Evolutionary conservation across 2,329 filamentous ascomycete genomes (phyloP), one percentile per base, ranked within the genome.

Genomic region (Paramyrothecium roridum): DNA sequence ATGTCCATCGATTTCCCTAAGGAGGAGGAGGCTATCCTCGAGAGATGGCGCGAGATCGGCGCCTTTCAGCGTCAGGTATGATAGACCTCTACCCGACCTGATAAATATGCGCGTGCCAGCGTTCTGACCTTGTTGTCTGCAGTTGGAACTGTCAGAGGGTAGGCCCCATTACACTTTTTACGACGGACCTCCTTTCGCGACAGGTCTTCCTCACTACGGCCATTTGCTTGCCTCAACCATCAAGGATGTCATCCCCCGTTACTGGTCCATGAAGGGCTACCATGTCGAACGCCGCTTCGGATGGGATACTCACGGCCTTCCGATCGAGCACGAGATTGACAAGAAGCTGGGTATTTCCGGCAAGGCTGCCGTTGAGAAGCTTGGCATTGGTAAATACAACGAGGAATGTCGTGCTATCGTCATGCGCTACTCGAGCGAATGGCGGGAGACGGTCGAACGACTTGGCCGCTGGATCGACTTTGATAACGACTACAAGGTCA

Each of bases 381-480:
- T 96, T 63, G 93, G 93, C 51, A 86, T 97, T 62, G 89, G 83
- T 61, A 89, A 89, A 66, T 98, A 97, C 78, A 98, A 98, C 70
- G 87, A 84, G 59, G 90, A 96, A 76, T 98, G 93, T 73, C 84
- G 89, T 58, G 86, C 91, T 59, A 96, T 97, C 71, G 93, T 97
- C 63, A 96, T 97, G 91, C 85, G 90, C 66, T 97, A 89, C 70
- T 86, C 91, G 12, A 73, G 80, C 17, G 93, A 97, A 71, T 98
- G 93, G 93, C 85, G 91, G 65, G 77, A 86, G 59, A 96, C 91
- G 23, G 89, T 97, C 65, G 91, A 96, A 68, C 82, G 93, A 58
- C 76, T 98, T 45, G 93, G 93, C 55, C 88, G 93, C 56, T 98
- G 93, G 93, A 95, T 97, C 65, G 93, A 97, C 74, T 97, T 98